Percentiles rank a stretch among this genome's conserved stretches.
Conservation (phyloP, 345 rosid species). For the Pistacia atlantica region DNA sequence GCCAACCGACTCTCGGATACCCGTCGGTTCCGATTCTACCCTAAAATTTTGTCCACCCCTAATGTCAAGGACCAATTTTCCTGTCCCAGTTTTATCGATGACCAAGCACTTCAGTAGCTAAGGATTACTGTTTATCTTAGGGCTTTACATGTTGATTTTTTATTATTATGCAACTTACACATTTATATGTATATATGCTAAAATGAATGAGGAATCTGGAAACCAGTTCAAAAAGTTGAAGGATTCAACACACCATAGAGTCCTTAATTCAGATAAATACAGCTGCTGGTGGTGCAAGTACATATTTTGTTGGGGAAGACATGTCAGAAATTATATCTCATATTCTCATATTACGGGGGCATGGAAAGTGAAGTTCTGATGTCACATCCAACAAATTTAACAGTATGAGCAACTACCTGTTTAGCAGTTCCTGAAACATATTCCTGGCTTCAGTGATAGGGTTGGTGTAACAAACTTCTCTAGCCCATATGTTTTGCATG, state of each 20-base stretch:
- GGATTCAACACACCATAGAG: background rate
- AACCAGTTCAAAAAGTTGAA: background rate
- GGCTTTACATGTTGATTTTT: background rate
- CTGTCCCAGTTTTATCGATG: too few species aligned
- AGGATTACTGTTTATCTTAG: background rate
- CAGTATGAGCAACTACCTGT: slow-evolving; percentile 22
- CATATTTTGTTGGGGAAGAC: background rate
- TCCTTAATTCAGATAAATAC: background rate
- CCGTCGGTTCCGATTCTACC: too few species aligned
- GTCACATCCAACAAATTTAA: background rate
- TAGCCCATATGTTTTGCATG: slow-evolving; percentile 63
- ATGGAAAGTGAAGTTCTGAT: background rate
- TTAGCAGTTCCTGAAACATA: slow-evolving; percentile 41
- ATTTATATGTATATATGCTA: too few species aligned
- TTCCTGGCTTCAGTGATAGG: slow-evolving; percentile 58
- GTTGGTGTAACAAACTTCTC: slow-evolving; percentile 47
- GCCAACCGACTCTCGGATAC: too few species aligned
- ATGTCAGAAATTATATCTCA: background rate
- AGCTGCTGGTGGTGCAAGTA: background rate
- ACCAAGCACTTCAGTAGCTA: background rate
- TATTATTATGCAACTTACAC: background rate
- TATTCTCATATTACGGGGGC: background rate
- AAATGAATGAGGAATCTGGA: background rate
- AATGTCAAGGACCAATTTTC: too few species aligned
- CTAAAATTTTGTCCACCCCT: too few species aligned